phyloP scores from a whole-genome alignment of 2,329 filamentous ascomycete genomes.

The Aotearoamyces nothofagi region DNA sequence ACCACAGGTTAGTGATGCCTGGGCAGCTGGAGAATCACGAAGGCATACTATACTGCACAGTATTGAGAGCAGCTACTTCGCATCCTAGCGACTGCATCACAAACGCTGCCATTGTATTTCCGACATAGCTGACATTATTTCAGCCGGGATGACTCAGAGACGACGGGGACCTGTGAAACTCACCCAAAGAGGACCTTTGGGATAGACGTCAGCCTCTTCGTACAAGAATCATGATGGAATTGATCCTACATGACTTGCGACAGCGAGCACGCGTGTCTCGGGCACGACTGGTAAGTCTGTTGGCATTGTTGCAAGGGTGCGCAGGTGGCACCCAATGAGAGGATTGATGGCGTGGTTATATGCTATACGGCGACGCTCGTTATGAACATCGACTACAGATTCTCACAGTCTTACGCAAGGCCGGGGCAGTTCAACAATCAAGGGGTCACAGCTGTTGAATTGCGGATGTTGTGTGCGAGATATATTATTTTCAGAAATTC shows the following conservation, averaged over 20 bases:
- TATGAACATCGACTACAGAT: no score
- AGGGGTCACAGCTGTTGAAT: no score
- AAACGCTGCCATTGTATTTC: slow-evolving; percentile 93
- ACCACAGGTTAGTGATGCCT: slow-evolving; percentile 1
- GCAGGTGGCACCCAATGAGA: no score
- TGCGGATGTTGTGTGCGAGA: no score
- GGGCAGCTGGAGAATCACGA: background rate
- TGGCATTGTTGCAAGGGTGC: slow-evolving; percentile 18
- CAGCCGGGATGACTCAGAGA: slow-evolving; percentile 8
- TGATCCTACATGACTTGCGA: slow-evolving; percentile 81
- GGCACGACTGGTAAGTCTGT: slow-evolving; percentile 26
- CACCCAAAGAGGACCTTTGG: slow-evolving; percentile 59
- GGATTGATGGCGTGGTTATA: no score
- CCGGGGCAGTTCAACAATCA: no score
- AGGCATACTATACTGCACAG: slow-evolving; percentile 83
- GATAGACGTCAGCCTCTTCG: slow-evolving; percentile 12
- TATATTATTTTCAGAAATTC: no score
- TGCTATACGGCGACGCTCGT: no score
- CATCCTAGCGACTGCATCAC: slow-evolving; percentile 88
- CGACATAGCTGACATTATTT: slow-evolving; percentile 59
- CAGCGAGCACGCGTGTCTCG: slow-evolving; percentile 59
- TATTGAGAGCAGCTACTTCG: slow-evolving; percentile 88
- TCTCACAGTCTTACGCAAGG: no score
- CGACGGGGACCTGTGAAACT: slow-evolving; percentile 21
- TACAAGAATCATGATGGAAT: slow-evolving; percentile 6